Evolutionary conservation across 306 rosid genomes (phyloP).

Genomic region (Echinosophora koreensis): DNA sequence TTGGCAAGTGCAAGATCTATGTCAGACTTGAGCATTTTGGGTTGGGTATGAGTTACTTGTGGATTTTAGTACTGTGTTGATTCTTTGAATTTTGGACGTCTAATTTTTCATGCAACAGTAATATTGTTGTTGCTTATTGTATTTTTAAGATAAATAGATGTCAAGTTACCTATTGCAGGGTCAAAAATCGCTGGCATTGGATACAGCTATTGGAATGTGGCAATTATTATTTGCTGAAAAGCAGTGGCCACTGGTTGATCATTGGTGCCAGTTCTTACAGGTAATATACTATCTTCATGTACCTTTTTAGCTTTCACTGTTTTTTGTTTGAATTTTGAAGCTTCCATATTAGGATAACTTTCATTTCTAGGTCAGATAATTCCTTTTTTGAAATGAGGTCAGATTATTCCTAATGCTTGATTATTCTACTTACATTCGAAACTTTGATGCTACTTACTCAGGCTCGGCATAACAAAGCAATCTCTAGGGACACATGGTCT

Average conservation of each 20-base stretch:
- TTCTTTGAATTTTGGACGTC: conserved; percentile 7
- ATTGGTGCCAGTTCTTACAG: conserved; percentile 99
- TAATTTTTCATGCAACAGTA: neutral
- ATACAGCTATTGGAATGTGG: conserved; percentile 99
- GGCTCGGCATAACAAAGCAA: conserved; percentile 98
- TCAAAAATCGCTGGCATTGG: conserved; percentile 97
- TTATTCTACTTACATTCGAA: conserved; percentile 22
- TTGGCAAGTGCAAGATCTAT: conserved; percentile 17
- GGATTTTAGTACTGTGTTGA: neutral
- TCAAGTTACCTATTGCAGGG: conserved; percentile 66
- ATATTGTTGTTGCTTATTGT: neutral
- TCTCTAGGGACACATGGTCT: conserved; percentile 97
- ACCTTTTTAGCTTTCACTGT: conserved; percentile 23
- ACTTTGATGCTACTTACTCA: conserved; percentile 47
- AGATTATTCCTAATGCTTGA: conserved; percentile 2
- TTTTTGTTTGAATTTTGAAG: conserved; percentile 7
- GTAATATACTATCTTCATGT: conserved; percentile 49
- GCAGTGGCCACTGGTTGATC: conserved; percentile 97
- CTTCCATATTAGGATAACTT: conserved; percentile 3
- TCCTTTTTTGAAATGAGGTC: too few species aligned
- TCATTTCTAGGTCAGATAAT: neutral
- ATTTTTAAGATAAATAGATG: neutral
- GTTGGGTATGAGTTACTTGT: conserved; percentile 10
- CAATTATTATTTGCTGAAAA: conserved; percentile 95
- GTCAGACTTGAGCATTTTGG: conserved; percentile 16